Percentiles rank a stretch among this genome's conserved stretches.
phyloP scores from a whole-genome alignment of 257 asterid species.

The Solanum clarkiae region DNA sequence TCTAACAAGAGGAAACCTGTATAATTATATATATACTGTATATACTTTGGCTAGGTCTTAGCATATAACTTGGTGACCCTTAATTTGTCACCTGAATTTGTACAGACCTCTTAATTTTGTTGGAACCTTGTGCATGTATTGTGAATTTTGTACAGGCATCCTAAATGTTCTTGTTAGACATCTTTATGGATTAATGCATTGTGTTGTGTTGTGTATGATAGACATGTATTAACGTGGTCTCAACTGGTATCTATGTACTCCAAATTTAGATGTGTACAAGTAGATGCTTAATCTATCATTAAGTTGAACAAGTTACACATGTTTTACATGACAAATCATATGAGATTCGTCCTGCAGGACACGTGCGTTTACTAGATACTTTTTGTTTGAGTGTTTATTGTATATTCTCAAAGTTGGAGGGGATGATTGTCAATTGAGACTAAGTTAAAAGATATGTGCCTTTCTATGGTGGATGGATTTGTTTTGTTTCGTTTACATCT shows the following conservation, averaged over 20 bases:
- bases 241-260: neutral
- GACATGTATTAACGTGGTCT: neutral
- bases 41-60: slow-evolving; percentile 15
- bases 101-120: slow-evolving; percentile 30
- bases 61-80: slow-evolving; percentile 18
- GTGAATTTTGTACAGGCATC: slow-evolving; percentile 44
- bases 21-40: slow-evolving; percentile 30
- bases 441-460: no score
- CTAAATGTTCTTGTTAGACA: slow-evolving; percentile 3
- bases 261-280: neutral
- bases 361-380: neutral
- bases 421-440: no score
- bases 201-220: neutral
- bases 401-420: no score
- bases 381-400: neutral
- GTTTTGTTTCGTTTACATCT: no score
- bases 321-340: no score
- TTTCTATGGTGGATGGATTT: no score
- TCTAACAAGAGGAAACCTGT: slow-evolving; percentile 16
- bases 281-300: neutral
- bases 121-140: neutral
- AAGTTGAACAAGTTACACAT: no score
- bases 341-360: neutral
- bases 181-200: neutral
- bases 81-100: slow-evolving; percentile 32